phyloP scores from a whole-genome alignment of 306 rosid species.

The Comarum palustre region DNA sequence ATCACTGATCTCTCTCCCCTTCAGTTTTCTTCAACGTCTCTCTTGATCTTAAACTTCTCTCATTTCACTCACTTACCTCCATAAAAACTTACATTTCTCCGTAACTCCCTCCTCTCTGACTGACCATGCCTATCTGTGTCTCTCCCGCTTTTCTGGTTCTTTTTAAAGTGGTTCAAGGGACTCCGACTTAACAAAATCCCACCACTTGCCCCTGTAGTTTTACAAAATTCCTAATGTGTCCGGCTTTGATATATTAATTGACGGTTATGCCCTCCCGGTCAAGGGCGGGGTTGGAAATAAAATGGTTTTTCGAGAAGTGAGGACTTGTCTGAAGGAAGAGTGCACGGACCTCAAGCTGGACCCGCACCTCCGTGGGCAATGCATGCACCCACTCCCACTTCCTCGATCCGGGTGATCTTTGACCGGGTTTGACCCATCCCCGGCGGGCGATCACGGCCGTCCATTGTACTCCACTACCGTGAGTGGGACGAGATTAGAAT shows the following conservation, averaged over 20 bases:
- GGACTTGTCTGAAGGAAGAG: conserved; percentile 19
- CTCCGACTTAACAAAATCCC: neutral
- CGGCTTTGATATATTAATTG: too few species aligned
- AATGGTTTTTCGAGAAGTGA: neutral
- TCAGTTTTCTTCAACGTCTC: neutral
- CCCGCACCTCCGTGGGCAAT: conserved; percentile 59
- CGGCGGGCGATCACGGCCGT: conserved; percentile 3
- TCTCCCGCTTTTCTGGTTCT: conserved; percentile 82
- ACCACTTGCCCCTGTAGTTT: conserved; percentile 12
- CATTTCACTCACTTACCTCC: neutral
- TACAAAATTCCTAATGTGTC: neutral
- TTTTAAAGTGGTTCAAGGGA: conserved; percentile 49
- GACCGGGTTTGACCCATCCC: conserved; percentile 28
- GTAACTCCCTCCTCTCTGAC: conserved; percentile 8
- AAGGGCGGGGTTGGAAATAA: neutral
- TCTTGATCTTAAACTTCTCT: neutral
- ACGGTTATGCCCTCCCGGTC: conserved; percentile 4
- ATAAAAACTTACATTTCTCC: conserved; percentile 15
- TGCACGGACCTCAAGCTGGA: conserved; percentile 20
- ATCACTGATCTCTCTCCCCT: neutral
- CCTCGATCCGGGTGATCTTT: conserved; percentile 35
- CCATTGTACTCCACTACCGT: neutral
- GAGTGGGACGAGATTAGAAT: neutral
- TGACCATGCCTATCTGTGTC: conserved; percentile 23
- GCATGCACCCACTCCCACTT: conserved; percentile 49